Conservation (phyloP, 106 monocot species). For the Dioscorea zingiberensis region DNA sequence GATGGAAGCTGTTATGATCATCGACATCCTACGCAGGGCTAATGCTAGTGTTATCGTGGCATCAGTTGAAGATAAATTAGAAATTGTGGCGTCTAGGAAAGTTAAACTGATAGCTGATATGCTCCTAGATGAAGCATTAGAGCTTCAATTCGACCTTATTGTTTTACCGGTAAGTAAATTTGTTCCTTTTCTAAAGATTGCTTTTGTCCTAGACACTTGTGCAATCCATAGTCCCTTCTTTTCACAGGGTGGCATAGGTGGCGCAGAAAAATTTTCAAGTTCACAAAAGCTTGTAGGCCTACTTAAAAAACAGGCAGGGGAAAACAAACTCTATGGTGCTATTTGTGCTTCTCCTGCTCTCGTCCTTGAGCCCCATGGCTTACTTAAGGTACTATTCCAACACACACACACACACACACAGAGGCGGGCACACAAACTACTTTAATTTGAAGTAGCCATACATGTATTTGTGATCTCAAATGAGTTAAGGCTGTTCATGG, state of each 20-base stretch:
- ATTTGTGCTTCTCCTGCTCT: slow-evolving; percentile 87
- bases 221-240: neutral
- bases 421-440: no score
- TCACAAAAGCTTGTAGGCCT: slow-evolving; percentile 64
- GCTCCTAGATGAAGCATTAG: slow-evolving; percentile 58
- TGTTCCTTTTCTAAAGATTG: neutral
- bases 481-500: neutral
- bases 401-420: no score
- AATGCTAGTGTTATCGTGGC: slow-evolving; percentile 67
- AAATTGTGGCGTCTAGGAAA: slow-evolving; percentile 84
- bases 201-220: neutral
- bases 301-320: slow-evolving; percentile 60
- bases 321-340: slow-evolving; percentile 56
- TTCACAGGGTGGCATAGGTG: slow-evolving; percentile 58
- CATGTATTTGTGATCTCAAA: neutral
- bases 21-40: slow-evolving; percentile 70
- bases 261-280: slow-evolving; percentile 56
- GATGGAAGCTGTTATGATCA: slow-evolving; percentile 87
- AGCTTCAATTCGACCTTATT: slow-evolving; percentile 68
- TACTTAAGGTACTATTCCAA: slow-evolving; percentile 48
- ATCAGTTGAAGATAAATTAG: slow-evolving; percentile 69
- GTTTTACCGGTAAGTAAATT: slow-evolving; percentile 62
- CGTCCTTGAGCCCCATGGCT: slow-evolving; percentile 75
- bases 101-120: slow-evolving; percentile 76
- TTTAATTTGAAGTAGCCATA: no score